phyloP scores from a whole-genome alignment of 2,329 filamentous ascomycete species.

The Zasmidium citrigriseum region DNA sequence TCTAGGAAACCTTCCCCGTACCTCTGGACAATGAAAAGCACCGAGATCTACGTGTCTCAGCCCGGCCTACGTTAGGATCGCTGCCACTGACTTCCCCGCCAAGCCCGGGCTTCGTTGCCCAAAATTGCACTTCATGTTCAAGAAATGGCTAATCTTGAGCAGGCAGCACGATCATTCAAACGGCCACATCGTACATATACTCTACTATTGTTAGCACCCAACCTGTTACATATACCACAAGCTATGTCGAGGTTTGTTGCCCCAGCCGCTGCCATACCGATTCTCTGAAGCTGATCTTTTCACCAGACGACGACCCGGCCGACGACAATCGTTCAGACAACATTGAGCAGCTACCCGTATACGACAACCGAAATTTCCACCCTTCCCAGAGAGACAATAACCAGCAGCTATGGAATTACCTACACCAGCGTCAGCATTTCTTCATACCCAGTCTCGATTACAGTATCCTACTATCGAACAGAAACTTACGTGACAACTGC shows the following conservation, averaged over 20 bases:
- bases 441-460: neutral
- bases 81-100: too few species aligned
- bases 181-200: neutral
- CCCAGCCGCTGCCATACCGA: too few species aligned
- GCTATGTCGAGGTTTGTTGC: neutral
- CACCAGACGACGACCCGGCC: neutral
- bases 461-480: neutral
- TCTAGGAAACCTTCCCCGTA: too few species aligned
- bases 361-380: neutral
- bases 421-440: too few species aligned
- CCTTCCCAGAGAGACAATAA: neutral
- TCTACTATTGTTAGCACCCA: neutral
- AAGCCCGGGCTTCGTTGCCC: too few species aligned
- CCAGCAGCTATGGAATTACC: too few species aligned
- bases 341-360: neutral
- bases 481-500: too few species aligned
- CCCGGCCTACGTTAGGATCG: too few species aligned
- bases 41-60: too few species aligned
- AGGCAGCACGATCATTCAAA: slow-evolving; percentile 2
- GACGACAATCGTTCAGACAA: neutral
- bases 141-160: neutral
- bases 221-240: neutral
- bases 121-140: too few species aligned
- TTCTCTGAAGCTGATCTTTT: neutral
- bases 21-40: too few species aligned